These are phyloP conservation scores for Teratosphaeria nubilosa DNA, from an alignment of 2,329 filamentous ascomycete species.

Conservation along the genomic window DNA sequence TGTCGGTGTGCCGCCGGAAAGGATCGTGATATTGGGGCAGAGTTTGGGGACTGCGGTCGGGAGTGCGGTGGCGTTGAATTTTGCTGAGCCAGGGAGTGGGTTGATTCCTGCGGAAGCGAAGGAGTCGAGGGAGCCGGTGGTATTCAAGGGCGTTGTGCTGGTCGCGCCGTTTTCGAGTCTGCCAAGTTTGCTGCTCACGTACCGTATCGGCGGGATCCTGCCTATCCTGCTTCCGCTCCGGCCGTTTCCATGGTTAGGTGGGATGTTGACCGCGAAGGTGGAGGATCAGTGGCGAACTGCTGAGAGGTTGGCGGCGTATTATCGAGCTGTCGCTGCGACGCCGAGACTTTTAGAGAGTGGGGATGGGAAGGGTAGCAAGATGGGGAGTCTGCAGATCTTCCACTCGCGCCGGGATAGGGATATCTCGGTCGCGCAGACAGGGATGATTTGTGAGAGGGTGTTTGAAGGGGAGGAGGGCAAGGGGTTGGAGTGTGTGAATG, in stretches of 20 bases:
- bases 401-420: constrained; percentile 75
- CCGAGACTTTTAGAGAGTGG: constrained; percentile 6
- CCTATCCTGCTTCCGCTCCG: constrained; percentile 69
- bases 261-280: constrained; percentile 51
- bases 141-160: constrained; percentile 72
- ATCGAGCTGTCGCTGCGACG: constrained; percentile 36
- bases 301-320: constrained; percentile 56
- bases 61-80: constrained; percentile 62
- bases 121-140: constrained; percentile 27
- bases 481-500: constrained; percentile 19
- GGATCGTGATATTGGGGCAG: constrained; percentile 75
- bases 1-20: constrained; percentile 54
- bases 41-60: constrained; percentile 81
- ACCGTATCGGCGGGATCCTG: constrained; percentile 66
- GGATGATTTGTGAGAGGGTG: constrained; percentile 52
- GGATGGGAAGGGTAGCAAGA: background rate
- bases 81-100: constrained; percentile 30
- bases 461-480: constrained; percentile 28
- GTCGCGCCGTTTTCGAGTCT: constrained; percentile 71
- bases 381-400: constrained; percentile 53
- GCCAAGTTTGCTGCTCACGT: constrained; percentile 62
- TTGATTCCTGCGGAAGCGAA: constrained; percentile 8
- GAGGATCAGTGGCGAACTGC: constrained; percentile 75
- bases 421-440: constrained; percentile 65
- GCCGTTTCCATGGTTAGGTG: constrained; percentile 53